A percentile compares a stretch with the other conserved stretches of the same genome.
phyloP scores from a whole-genome alignment of 2,329 filamentous ascomycete species.

The Xylaria hypoxylon region DNA sequence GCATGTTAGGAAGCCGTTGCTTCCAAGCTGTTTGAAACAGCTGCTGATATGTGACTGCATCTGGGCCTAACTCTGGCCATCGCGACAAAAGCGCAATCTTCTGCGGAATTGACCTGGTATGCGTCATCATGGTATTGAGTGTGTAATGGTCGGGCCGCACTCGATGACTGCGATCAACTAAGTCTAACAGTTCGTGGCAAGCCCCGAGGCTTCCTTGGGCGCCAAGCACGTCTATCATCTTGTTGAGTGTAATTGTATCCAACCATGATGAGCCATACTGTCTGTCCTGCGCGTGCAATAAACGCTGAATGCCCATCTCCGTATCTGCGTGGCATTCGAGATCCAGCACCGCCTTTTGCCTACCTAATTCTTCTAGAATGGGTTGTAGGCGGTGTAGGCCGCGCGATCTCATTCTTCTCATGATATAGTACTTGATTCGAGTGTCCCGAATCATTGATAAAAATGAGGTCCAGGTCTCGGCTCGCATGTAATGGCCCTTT shows the following conservation, averaged over 20 bases:
- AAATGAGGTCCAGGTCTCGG: conserved; percentile 46
- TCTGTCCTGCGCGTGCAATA: conserved; percentile 41
- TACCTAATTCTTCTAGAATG: conserved; percentile 42
- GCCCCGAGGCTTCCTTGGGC: conserved; percentile 35
- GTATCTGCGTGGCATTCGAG: conserved; percentile 37
- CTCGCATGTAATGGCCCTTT: conserved; percentile 42
- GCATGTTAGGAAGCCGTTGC: conserved; percentile 47
- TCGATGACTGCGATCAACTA: conserved; percentile 23
- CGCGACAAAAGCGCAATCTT: conserved; percentile 38
- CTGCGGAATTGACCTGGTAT: conserved; percentile 34
- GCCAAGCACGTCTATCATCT: conserved; percentile 47
- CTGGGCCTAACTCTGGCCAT: conserved; percentile 39
- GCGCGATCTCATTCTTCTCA: conserved; percentile 51
- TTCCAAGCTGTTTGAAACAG: conserved; percentile 47
- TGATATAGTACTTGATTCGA: conserved; percentile 58
- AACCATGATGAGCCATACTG: conserved; percentile 47
- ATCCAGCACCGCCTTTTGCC: conserved; percentile 42
- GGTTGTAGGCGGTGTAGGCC: conserved; percentile 41
- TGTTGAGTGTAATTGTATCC: conserved; percentile 46
- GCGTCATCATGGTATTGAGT: conserved; percentile 49
- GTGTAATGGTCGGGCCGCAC: conserved; percentile 41
- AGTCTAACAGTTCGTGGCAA: conserved; percentile 41
- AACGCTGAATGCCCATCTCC: conserved; percentile 31
- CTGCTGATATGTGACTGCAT: conserved; percentile 44
- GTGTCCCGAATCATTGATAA: conserved; percentile 57